A percentile compares a stretch with the other conserved stretches of the same genome.
phyloP scores from a whole-genome alignment of 2,329 filamentous ascomycete species.

The Pseudogymnoascus sp. region DNA sequence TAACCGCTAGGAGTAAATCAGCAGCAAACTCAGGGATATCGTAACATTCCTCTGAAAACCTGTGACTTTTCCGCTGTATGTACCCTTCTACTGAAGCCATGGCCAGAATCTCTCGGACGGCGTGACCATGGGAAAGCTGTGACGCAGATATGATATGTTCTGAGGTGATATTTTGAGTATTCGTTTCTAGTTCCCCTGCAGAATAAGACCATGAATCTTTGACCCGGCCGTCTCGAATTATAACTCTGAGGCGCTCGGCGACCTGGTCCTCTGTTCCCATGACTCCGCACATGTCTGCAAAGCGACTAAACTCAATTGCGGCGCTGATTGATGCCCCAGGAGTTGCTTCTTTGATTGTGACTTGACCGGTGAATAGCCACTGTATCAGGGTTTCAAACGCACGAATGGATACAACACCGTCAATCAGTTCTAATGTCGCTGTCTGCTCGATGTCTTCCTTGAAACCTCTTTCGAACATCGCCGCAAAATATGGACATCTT shows the following conservation, averaged over 20 bases:
- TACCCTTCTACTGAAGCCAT: background rate
- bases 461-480: constrained; percentile 16
- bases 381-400: constrained; percentile 16
- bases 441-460: constrained; percentile 16
- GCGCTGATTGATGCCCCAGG: constrained; percentile 13
- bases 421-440: constrained; percentile 15
- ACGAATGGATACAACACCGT: constrained; percentile 17
- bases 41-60: background rate
- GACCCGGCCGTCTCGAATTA: background rate
- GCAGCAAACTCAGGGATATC: no score
- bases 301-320: constrained; percentile 17
- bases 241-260: constrained; percentile 9
- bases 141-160: background rate
- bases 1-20: background rate
- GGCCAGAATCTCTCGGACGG: background rate
- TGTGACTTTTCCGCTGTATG: background rate
- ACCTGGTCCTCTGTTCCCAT: background rate
- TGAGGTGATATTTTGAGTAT: background rate
- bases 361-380: constrained; percentile 15
- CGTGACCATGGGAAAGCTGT: background rate
- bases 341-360: constrained; percentile 12
- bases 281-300: constrained; percentile 16
- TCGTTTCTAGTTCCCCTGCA: background rate
- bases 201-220: no score
- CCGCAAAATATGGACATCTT: constrained; percentile 17